Evolutionary conservation across 805 yeast genomes (phyloP).

Genomic region (Candida railenensis): DNA sequence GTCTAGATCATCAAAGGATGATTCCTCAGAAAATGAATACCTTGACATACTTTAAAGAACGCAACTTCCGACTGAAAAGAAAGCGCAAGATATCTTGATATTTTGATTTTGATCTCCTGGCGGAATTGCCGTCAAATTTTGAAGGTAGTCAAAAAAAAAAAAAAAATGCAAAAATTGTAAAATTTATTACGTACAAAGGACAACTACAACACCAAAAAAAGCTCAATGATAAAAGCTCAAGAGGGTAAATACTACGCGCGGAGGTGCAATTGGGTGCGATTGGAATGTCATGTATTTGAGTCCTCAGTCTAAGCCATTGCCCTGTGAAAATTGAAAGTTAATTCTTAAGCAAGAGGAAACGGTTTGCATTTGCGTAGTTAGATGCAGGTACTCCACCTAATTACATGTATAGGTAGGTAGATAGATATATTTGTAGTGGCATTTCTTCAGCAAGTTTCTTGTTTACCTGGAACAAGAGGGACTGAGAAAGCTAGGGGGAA

Average conservation of each 20-base stretch:
- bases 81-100: background rate
- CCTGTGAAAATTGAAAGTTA: background rate
- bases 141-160: too few relatives aligned
- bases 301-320: background rate
- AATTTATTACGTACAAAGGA: too few relatives aligned
- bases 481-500: too few relatives aligned
- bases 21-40: constrained; percentile 21
- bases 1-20: constrained; percentile 62
- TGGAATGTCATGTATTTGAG: background rate
- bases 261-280: background rate
- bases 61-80: too few relatives aligned
- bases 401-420: too few relatives aligned
- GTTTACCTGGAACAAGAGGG: too few relatives aligned
- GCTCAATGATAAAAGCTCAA: too few relatives aligned
- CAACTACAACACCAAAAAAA: background rate
- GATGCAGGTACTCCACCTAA: background rate
- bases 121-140: background rate
- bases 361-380: background rate
- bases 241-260: background rate
- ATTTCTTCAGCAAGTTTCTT: too few relatives aligned
- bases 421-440: too few relatives aligned
- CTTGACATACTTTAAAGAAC: constrained; percentile 7
- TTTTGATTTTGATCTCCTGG: background rate
- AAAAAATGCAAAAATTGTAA: too few relatives aligned
- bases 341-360: background rate